Percentiles rank a stretch among this genome's conserved stretches.
phyloP scores from a whole-genome alignment of 257 asterid species.

The Apocynum venetum region DNA sequence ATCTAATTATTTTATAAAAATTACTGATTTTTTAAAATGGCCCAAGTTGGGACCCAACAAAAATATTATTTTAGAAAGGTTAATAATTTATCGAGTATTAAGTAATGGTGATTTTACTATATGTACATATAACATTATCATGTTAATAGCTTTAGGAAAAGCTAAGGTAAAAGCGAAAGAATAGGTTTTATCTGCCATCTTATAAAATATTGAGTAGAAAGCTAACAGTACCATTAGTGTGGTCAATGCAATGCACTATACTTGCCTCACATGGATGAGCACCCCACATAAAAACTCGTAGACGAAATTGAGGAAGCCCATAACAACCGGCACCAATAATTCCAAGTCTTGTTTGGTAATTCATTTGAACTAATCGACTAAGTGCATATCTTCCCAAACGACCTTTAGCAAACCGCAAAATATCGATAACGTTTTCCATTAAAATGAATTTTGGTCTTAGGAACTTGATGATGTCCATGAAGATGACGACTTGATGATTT shows the following conservation, averaged over 20 bases:
- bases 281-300: slow-evolving; percentile 80
- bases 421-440: slow-evolving; percentile 87
- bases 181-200: background rate
- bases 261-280: slow-evolving; percentile 61
- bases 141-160: background rate
- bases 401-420: slow-evolving; percentile 53
- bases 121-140: background rate
- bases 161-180: background rate
- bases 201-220: background rate
- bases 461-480: slow-evolving; percentile 56
- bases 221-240: background rate
- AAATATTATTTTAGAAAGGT: no score
- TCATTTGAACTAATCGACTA: slow-evolving; percentile 57
- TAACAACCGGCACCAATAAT: slow-evolving; percentile 84
- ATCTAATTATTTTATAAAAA: no score
- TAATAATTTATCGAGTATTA: no score
- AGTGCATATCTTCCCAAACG: slow-evolving; percentile 77
- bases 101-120: no score
- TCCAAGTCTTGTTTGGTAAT: slow-evolving; percentile 72
- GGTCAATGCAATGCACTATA: background rate
- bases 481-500: slow-evolving; percentile 57
- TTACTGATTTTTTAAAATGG: no score
- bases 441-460: slow-evolving; percentile 57
- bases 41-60: no score
- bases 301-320: slow-evolving; percentile 80